Evolutionary conservation across 495 filamentous ascomycete genomes (phyloP).

Genomic region (Neurospora sp.): DNA sequence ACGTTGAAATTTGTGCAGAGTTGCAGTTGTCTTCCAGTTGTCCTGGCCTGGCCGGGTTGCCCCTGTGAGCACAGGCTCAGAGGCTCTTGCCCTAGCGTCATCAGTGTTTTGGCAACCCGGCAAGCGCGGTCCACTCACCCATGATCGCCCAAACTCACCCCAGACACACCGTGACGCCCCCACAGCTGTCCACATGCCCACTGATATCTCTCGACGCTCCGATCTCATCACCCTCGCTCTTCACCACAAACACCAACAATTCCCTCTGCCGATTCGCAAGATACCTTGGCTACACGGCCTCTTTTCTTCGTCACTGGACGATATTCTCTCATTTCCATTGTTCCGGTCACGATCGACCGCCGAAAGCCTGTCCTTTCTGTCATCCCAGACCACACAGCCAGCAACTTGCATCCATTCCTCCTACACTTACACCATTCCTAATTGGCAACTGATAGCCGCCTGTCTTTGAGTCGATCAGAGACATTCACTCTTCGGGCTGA

Average conservation of each 20-base stretch:
- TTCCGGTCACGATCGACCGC: neutral
- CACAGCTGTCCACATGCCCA: neutral
- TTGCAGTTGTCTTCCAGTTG: neutral
- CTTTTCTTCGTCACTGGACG: neutral
- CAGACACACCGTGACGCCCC: neutral
- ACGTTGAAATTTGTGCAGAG: neutral
- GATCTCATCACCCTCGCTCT: neutral
- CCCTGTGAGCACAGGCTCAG: slow-evolving; percentile 1
- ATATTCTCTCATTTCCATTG: neutral
- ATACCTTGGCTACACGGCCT: neutral
- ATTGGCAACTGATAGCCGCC: neutral
- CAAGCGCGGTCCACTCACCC: slow-evolving; percentile 13
- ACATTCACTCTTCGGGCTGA: neutral
- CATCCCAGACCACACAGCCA: neutral
- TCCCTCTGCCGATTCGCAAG: neutral
- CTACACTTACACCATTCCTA: neutral
- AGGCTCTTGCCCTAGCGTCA: slow-evolving; percentile 13
- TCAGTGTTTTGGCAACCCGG: slow-evolving; percentile 19
- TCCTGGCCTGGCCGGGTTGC: neutral
- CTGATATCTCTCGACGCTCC: neutral
- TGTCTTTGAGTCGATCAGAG: neutral
- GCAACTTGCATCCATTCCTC: neutral
- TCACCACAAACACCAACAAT: neutral
- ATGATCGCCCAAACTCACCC: slow-evolving; percentile 20
- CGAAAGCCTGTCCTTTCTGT: neutral